These are phyloP conservation scores for Clathrus columnatus DNA, from an alignment of 768 basidiomycete genomes.

Conservation along the genomic window DNA sequence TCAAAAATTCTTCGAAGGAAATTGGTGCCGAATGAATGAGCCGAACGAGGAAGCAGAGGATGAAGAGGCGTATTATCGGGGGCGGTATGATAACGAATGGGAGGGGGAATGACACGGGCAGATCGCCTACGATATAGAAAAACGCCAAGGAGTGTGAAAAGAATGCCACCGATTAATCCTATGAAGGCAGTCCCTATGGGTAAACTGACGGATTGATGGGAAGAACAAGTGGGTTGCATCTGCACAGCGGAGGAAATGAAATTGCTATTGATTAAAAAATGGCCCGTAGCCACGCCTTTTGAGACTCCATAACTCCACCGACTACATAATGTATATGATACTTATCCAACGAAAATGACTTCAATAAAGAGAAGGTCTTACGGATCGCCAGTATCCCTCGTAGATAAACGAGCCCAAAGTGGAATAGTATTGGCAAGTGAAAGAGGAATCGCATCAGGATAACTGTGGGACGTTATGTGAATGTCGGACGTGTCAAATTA, in stretches of 20 bases:
- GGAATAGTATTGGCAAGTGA: neutral
- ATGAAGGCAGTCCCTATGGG: constrained; percentile 9
- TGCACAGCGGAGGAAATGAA: neutral
- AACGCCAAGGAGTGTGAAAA: neutral
- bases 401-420: constrained; percentile 3
- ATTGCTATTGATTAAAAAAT: constrained; percentile 1
- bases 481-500: neutral
- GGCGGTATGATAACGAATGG: constrained; percentile 9
- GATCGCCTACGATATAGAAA: constrained; percentile 4
- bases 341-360: neutral
- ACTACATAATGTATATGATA: neutral
- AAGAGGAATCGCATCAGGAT: neutral
- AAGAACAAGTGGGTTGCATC: neutral
- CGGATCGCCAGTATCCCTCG: constrained; percentile 6
- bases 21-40: constrained; percentile 7
- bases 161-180: constrained; percentile 2
- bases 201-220: neutral
- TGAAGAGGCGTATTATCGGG: constrained; percentile 9
- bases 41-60: constrained; percentile 4
- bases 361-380: neutral
- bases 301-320: constrained; percentile 10
- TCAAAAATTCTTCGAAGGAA: constrained; percentile 8
- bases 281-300: neutral
- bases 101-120: constrained; percentile 7
- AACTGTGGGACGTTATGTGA: neutral